phyloP scores from a whole-genome alignment of 768 basidiomycete species.

The Neoboletus magnificus region DNA sequence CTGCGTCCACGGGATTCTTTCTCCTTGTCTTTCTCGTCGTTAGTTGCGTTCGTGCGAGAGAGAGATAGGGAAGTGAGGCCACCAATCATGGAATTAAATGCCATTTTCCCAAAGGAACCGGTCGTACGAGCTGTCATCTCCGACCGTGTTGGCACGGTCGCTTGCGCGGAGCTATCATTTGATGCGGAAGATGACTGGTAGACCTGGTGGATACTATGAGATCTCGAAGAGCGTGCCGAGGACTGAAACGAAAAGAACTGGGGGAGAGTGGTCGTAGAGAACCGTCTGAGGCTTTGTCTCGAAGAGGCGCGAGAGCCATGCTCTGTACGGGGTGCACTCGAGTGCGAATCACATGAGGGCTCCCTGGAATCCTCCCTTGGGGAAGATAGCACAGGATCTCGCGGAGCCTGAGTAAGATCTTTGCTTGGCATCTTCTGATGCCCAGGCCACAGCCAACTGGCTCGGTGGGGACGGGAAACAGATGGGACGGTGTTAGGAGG shows the following conservation, averaged over 20 bases:
- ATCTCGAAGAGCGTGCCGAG: conserved; percentile 12
- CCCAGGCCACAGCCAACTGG: conserved; percentile 30
- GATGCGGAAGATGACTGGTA: conserved; percentile 3
- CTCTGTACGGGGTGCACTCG: background rate
- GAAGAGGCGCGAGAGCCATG: conserved; percentile 6
- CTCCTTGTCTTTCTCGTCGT: too few relatives aligned
- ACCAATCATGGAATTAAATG: conserved; percentile 69
- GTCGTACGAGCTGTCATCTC: conserved; percentile 36
- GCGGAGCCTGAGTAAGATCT: conserved; percentile 10
- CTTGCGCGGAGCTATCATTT: conserved; percentile 9
- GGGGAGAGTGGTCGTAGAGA: conserved; percentile 25
- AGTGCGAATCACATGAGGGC: background rate
- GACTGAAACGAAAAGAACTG: conserved; percentile 26
- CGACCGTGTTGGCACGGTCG: conserved; percentile 24
- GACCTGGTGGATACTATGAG: conserved; percentile 20
- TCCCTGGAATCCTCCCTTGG: conserved; percentile 14
- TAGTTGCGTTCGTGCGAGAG: too few relatives aligned
- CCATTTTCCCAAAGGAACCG: conserved; percentile 59
- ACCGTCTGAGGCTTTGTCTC: conserved; percentile 20
- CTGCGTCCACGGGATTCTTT: too few relatives aligned
- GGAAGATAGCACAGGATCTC: conserved; percentile 18
- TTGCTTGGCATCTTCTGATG: conserved; percentile 21
- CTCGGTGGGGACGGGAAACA: conserved; percentile 16
- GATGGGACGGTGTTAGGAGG: conserved; percentile 3
- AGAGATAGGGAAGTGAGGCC: conserved; percentile 62